Percentiles rank a stretch among this genome's conserved stretches.
These are phyloP conservation scores for Amanita jacksonii DNA, from an alignment of 768 basidiomycete genomes.

Conservation along the genomic window DNA sequence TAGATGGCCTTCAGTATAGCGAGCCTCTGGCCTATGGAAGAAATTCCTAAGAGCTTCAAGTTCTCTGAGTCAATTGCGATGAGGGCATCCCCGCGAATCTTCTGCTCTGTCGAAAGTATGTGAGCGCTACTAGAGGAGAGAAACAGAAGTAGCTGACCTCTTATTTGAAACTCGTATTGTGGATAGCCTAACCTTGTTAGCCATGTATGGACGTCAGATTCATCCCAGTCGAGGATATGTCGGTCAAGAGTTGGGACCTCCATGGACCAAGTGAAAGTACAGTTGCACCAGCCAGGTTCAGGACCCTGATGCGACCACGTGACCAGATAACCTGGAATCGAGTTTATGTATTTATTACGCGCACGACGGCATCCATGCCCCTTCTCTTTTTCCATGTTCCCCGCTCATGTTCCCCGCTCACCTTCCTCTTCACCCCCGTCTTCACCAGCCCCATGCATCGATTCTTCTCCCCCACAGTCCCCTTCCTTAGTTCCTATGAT, in stretches of 20 bases:
- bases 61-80: slow-evolving; percentile 75
- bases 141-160: slow-evolving; percentile 40
- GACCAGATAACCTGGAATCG: not conserved
- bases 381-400: slow-evolving; percentile 16
- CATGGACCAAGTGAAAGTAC: slow-evolving; percentile 1
- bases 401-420: slow-evolving; percentile 10
- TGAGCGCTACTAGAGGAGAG: slow-evolving; percentile 1
- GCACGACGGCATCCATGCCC: not conserved
- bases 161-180: slow-evolving; percentile 77
- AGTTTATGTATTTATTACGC: slow-evolving; percentile 5
- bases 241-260: slow-evolving; percentile 8
- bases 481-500: slow-evolving; percentile 25
- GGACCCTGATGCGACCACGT: slow-evolving; percentile 6
- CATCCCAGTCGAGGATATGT: slow-evolving; percentile 56
- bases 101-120: slow-evolving; percentile 61
- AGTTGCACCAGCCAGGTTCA: not conserved
- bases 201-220: slow-evolving; percentile 73
- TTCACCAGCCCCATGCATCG: slow-evolving; percentile 20
- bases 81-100: slow-evolving; percentile 85
- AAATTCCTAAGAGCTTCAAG: slow-evolving; percentile 79
- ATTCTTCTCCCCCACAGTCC: slow-evolving; percentile 44
- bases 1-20: slow-evolving; percentile 91
- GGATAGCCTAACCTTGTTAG: slow-evolving; percentile 68
- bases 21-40: slow-evolving; percentile 87
- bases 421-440: slow-evolving; percentile 27